These are phyloP conservation scores for Stephania japonica DNA, from an alignment of 164 flowering plant species.

Conservation along the genomic window DNA sequence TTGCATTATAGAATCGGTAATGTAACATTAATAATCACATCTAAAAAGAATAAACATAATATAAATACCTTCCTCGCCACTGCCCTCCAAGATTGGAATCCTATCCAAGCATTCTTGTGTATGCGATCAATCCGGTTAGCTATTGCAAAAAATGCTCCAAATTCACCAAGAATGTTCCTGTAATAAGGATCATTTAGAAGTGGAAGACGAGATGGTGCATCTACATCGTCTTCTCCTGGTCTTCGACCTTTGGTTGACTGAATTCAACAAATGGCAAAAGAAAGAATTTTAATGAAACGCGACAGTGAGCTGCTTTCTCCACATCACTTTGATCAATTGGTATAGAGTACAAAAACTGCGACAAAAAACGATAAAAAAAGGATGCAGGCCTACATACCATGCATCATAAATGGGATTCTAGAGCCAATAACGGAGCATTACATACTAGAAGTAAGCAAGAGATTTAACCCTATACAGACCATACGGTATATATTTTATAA, in stretches of 20 bases:
- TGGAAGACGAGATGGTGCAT: constrained; percentile 86
- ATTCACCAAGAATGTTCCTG: constrained; percentile 73
- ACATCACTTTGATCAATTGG: not conserved
- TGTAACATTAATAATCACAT: not conserved
- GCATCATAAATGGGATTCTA: not conserved
- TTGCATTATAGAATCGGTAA: not conserved
- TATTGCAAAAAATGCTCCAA: constrained; percentile 86
- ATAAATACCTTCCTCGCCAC: constrained; percentile 68
- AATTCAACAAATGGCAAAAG: constrained; percentile 12
- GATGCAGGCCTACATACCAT: not conserved
- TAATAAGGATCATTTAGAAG: constrained; percentile 69
- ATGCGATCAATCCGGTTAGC: constrained; percentile 82
- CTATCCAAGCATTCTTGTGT: constrained; percentile 98
- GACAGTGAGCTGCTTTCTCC: not conserved
- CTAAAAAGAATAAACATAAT: not conserved
- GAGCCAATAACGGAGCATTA: not conserved
- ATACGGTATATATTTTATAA: not conserved
- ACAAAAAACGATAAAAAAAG: not conserved
- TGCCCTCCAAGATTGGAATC: constrained; percentile 95
- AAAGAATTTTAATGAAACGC: not conserved
- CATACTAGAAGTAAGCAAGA: not conserved
- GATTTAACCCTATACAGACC: not conserved
- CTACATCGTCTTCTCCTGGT: constrained; percentile 77
- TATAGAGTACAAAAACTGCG: not conserved
- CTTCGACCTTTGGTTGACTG: constrained; percentile 90